Evolutionary conservation across 192 early-diverging fungal species (phyloP), one percentile per base, ranked within the genome.

Genomic region (Chytriomyces sp.): DNA sequence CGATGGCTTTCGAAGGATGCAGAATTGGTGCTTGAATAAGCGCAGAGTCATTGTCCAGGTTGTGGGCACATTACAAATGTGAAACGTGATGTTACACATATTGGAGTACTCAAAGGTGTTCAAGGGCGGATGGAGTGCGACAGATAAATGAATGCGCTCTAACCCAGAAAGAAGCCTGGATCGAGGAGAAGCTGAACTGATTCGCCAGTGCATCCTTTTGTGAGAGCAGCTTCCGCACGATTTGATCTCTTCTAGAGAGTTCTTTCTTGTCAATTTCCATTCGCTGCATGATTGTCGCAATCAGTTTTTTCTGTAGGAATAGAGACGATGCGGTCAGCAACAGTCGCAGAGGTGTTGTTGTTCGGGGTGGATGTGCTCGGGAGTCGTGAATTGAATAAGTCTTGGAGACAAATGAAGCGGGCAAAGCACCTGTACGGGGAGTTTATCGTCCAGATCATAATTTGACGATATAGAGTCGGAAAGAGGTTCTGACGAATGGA

Each of bases 201-300:
- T 61, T 24, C n/a, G 9, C 1, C 13, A 75, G 64, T 7, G 73
- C 20, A 50, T 75, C 63, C 49, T 50, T 75, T 66, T 75, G 73
- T 8, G 61, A 49, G 45, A 75, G 35, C 0, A 75, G 63, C 50
- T 50, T 45, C 23, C 20, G 10, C 7, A 75, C 64, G 7, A 20
- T 13, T 26, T 20, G 53, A 11, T 79, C 71, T 49, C 78, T 61
- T 16, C 69, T 11, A 8, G 69, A 44, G 45, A 74, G 71, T 50
- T 79, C 78, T 44, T 75, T 73, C 53, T 79, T 79, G 28, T 79
- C 78, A n/a, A 79, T 66, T 64, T 79, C 78, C 50, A 65, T 64
- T 26, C 61, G 23, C 6, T 79, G n/a, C 71, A 72, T 72, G 10
- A 79, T 65, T 26, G 53, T 79, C 16, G 71, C 64, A 47, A 79